Evolutionary conservation across 257 asterid species (phyloP).

Genomic region (Nyctanthes arbortristis): DNA sequence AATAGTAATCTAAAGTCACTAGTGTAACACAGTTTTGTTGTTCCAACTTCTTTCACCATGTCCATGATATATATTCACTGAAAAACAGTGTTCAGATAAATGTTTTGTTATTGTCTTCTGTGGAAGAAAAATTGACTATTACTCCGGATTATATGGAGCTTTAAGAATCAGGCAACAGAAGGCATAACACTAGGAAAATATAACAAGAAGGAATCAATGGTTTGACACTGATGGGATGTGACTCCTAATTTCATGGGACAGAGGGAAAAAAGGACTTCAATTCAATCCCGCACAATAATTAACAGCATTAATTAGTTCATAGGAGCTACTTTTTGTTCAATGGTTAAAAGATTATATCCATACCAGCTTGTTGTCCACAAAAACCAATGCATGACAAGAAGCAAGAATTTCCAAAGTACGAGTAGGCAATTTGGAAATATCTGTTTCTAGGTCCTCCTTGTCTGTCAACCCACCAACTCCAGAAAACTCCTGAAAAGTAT

Average conservation of each 20-base stretch:
- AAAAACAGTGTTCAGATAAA: neutral
- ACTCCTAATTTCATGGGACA: neutral
- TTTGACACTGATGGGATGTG: neutral
- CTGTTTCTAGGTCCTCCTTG: conserved; percentile 65
- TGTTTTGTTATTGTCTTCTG: neutral
- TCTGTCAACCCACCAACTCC: conserved; percentile 96
- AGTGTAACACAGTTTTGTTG: neutral
- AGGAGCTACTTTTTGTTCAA: neutral
- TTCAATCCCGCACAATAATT: neutral
- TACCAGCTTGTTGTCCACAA: conserved; percentile 99
- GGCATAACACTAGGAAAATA: conserved; percentile 3
- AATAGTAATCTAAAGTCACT: neutral
- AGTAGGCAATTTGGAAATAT: conserved; percentile 66
- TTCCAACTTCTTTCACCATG: neutral
- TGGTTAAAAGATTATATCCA: conserved; percentile 4
- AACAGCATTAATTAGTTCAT: neutral
- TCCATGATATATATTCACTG: too few relatives aligned
- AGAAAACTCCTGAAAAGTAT: conserved; percentile 73
- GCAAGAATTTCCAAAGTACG: conserved; percentile 86
- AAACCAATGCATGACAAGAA: conserved; percentile 97
- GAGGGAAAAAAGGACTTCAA: neutral
- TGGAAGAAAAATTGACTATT: neutral
- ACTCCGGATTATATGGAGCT: neutral
- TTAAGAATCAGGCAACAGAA: neutral
- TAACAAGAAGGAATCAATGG: neutral